These are phyloP conservation scores for Mimosa bimucronata DNA, from an alignment of 306 rosid genomes.

Conservation along the genomic window DNA sequence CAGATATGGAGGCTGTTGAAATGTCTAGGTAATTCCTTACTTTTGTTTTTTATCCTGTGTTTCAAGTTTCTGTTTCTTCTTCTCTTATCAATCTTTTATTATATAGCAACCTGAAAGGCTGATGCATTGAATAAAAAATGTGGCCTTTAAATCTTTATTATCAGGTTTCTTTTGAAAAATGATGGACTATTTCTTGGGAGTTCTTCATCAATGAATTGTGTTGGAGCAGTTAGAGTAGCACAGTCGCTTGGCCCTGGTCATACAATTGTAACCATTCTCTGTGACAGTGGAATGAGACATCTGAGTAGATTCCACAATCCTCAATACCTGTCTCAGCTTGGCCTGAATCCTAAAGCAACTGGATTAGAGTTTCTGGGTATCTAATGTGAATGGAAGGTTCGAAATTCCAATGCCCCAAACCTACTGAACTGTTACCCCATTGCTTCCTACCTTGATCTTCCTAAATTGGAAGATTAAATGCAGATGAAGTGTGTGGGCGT, in stretches of 20 bases:
- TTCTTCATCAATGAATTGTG: constrained; percentile 92
- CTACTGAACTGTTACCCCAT: not conserved
- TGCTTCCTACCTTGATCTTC: not conserved
- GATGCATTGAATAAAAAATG: constrained; percentile 19
- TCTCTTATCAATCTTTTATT: not conserved
- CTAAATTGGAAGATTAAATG: not conserved
- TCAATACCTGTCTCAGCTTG: constrained; percentile 67
- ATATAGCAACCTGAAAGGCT: constrained; percentile 12
- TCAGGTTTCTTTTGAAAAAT: constrained; percentile 77
- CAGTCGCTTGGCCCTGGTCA: constrained; percentile 82
- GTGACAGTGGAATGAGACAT: constrained; percentile 95
- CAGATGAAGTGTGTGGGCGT: not conserved
- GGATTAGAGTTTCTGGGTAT: constrained; percentile 72
- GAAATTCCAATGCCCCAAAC: constrained; percentile 9
- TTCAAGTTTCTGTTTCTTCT: constrained; percentile 12
- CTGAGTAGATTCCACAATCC: constrained; percentile 76
- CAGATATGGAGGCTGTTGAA: constrained; percentile 87
- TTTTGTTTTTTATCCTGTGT: not conserved
- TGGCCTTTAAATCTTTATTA: constrained; percentile 1
- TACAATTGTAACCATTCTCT: constrained; percentile 86
- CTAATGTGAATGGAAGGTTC: constrained; percentile 41
- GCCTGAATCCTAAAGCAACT: constrained; percentile 73
- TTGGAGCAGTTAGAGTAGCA: constrained; percentile 88
- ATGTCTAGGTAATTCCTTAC: constrained; percentile 74
- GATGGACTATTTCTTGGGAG: constrained; percentile 91